Percentiles rank a stretch among this genome's conserved stretches.
Conservation (phyloP, 306 rosid genomes). For the Abrus precatorius region DNA sequence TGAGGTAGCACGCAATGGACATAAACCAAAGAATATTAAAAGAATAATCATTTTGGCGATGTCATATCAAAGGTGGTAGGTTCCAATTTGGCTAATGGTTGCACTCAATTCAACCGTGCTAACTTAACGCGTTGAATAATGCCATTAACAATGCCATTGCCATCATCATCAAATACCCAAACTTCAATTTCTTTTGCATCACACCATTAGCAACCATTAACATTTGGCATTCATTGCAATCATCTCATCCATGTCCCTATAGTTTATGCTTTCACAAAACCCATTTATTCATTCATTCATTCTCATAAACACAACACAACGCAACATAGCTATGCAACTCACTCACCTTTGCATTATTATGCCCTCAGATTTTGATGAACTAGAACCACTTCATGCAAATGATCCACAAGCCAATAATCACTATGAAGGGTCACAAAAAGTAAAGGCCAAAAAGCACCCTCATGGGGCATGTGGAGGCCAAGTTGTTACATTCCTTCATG, state of each 20-base stretch:
- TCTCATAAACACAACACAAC: neutral
- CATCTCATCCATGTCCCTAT: slow-evolving; percentile 38
- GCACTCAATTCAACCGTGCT: slow-evolving; percentile 66
- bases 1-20: too few relatives aligned
- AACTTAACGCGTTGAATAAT: slow-evolving; percentile 68
- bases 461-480: slow-evolving; percentile 55
- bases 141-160: neutral
- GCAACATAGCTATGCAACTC: slow-evolving; percentile 55
- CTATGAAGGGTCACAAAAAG: slow-evolving; percentile 22
- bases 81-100: slow-evolving; percentile 55
- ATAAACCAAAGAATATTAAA: too few relatives aligned
- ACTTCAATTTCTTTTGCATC: slow-evolving; percentile 11
- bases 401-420: slow-evolving; percentile 17
- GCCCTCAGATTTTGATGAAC: slow-evolving; percentile 61
- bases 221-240: slow-evolving; percentile 25
- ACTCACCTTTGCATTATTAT: slow-evolving; percentile 64
- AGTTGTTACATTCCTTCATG: slow-evolving; percentile 51
- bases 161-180: slow-evolving; percentile 38
- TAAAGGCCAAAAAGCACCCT: slow-evolving; percentile 25
- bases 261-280: slow-evolving; percentile 9
- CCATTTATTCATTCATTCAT: neutral
- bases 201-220: neutral
- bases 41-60: slow-evolving; percentile 23
- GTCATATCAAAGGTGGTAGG: slow-evolving; percentile 48
- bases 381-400: slow-evolving; percentile 34